phyloP scores from a whole-genome alignment of 2,329 filamentous ascomycete genomes.

The Beauveria brongniartii region DNA sequence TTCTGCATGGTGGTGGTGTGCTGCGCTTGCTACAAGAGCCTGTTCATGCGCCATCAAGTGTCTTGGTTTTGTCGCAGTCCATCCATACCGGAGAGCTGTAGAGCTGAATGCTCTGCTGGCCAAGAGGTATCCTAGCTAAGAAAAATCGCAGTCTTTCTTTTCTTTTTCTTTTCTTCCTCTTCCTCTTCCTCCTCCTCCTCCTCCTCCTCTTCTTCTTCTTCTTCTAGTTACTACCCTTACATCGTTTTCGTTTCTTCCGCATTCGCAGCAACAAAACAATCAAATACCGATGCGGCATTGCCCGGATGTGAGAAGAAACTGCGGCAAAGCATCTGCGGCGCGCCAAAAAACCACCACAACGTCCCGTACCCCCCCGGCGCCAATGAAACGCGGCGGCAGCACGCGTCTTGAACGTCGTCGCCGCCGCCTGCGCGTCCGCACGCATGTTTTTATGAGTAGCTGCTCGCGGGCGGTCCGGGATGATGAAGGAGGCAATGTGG shows the following conservation, averaged over 20 bases:
- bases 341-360: too few species aligned
- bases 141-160: too few species aligned
- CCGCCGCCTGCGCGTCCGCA: neutral
- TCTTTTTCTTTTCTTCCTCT: too few species aligned
- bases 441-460: neutral
- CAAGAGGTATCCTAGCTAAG: neutral
- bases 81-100: neutral
- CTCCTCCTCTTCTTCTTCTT: too few species aligned
- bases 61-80: neutral
- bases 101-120: neutral
- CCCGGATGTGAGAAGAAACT: too few species aligned
- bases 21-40: neutral
- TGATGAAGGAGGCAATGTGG: neutral
- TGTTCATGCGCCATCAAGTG: neutral
- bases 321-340: too few species aligned
- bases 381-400: neutral
- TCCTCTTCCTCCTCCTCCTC: too few species aligned
- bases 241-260: too few species aligned
- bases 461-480: neutral
- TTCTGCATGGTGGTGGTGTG: neutral
- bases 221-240: too few species aligned
- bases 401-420: too few species aligned
- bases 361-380: neutral
- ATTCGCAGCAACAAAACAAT: too few species aligned
- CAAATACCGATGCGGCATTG: too few species aligned